These are phyloP conservation scores for Phytophthora hibernalis DNA, from an alignment of 352 stramenopile species.

Conservation along the genomic window DNA sequence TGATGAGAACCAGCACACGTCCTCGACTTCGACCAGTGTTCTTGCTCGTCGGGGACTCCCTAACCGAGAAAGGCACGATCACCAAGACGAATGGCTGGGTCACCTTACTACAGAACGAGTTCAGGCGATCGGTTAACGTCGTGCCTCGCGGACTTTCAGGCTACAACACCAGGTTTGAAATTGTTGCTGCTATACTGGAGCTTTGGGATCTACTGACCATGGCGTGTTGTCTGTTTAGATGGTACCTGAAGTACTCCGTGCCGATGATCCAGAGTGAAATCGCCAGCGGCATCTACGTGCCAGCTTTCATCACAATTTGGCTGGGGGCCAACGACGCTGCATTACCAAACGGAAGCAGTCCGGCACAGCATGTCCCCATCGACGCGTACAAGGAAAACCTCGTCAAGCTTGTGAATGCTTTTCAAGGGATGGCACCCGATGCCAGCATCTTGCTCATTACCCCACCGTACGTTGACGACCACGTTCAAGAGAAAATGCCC, in stretches of 20 bases:
- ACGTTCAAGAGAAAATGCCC: slow-evolving; percentile 21
- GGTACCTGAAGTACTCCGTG: slow-evolving; percentile 39
- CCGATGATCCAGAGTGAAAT: slow-evolving; percentile 45
- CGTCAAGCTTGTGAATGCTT: slow-evolving; percentile 29
- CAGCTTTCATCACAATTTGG: slow-evolving; percentile 55
- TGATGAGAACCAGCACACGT: slow-evolving; percentile 1
- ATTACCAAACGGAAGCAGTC: slow-evolving; percentile 34
- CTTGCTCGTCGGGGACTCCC: slow-evolving; percentile 60
- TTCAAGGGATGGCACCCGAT: slow-evolving; percentile 23
- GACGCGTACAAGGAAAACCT: slow-evolving; percentile 53
- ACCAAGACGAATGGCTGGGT: slow-evolving; percentile 49
- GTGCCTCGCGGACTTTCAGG: slow-evolving; percentile 55
- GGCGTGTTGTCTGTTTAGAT: slow-evolving; percentile 24
- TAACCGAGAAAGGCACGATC: slow-evolving; percentile 54
- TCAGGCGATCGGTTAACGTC: slow-evolving; percentile 51
- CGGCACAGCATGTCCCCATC: slow-evolving; percentile 51
- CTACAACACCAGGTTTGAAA: slow-evolving; percentile 54
- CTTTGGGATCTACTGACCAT: not conserved
- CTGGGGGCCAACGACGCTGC: slow-evolving; percentile 67
- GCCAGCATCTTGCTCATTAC: slow-evolving; percentile 37
- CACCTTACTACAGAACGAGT: slow-evolving; percentile 45
- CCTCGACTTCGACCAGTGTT: slow-evolving; percentile 35
- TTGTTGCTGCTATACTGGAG: not conserved
- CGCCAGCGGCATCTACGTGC: slow-evolving; percentile 18
- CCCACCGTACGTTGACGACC: slow-evolving; percentile 43